Conservation (phyloP, 176 grass and related monocot genomes). For the Cocos nucifera region DNA sequence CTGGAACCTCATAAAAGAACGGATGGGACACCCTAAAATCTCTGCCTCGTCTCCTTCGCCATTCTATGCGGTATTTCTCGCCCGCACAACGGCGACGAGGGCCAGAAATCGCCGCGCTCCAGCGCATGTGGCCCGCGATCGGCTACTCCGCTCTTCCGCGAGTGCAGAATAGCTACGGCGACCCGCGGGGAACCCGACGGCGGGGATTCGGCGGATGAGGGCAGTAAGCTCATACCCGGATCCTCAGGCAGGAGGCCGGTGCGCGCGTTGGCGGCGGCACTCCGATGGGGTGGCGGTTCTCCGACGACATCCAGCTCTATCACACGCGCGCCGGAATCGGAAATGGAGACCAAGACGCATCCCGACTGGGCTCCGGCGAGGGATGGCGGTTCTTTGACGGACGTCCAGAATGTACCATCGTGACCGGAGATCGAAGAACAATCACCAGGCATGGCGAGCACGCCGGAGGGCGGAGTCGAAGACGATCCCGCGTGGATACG, state of each 20-base stretch:
- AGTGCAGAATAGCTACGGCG: slow-evolving; percentile 1
- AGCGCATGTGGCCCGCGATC: slow-evolving; percentile 13
- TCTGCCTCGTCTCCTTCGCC: slow-evolving; percentile 68
- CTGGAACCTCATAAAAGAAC: slow-evolving; percentile 28
- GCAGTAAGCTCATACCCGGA: slow-evolving; percentile 85
- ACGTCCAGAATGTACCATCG: not conserved
- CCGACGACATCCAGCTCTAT: slow-evolving; percentile 65
- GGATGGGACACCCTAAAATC: slow-evolving; percentile 81
- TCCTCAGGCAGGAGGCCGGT: slow-evolving; percentile 46
- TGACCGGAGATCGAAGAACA: no score
- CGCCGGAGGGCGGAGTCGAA: slow-evolving; percentile 18
- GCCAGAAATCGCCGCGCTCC: not conserved
- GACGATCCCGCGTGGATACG: slow-evolving; percentile 52
- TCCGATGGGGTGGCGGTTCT: slow-evolving; percentile 41
- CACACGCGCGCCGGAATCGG: slow-evolving; percentile 21
- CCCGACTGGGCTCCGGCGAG: no score
- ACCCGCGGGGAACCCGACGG: not conserved
- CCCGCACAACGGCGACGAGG: slow-evolving; percentile 12
- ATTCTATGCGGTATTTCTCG: slow-evolving; percentile 80
- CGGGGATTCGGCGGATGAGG: slow-evolving; percentile 62
- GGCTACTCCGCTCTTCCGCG: slow-evolving; percentile 13
- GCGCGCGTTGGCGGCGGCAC: slow-evolving; percentile 32
- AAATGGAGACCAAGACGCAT: not conserved
- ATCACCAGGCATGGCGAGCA: no score
- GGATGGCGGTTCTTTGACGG: not conserved